Evolutionary conservation across 805 yeast species (phyloP), one percentile per base, ranked within the genome.

Genomic region (Candida sakaeoensis): DNA sequence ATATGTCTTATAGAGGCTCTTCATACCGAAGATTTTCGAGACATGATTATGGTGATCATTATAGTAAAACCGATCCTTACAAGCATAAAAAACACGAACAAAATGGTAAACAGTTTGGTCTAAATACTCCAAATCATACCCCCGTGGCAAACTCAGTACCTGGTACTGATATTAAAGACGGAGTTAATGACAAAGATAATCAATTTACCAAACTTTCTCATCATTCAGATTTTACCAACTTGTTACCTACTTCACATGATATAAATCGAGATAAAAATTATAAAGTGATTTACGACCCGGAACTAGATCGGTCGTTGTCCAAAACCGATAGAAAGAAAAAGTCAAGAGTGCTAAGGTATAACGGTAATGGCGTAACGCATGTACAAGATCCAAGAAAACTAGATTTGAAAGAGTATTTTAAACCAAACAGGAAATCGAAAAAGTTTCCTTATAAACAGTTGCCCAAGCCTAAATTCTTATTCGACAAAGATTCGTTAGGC

Each of bases 401-500:
- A 2, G 49, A 48, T 14, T 30, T 40, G 14, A 46, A 46, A 9
- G 48, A 52, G 10, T 69, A 68, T 40, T 56, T 66, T 26, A 68
- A 67, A 44, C 68, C 65, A 7, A 58, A 55, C 50, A 70, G 68
- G 47, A 54, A 51, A 37, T 60, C 68, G 10, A 72, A 63, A 43
- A 67, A 65, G 32, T 54, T 65, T 33, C 72, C 72, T 0, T 69
- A 58, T 51, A 71, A 66, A 44, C 66, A 67, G 14, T 58, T 73
- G 12, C 69, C 72, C 0, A 58, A 58, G 22, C 62, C 75, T 2
- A 65, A 64, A 42, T 72, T 70, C 47, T 49, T 57, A 4, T 85
- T 72, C 55, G 95, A 88, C 56, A 72, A 79, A 42, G 70, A 82
- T 51, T 85, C 95, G 0, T 54, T 86, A 9, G 95, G 93, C 0